Conservation (phyloP, 306 rosid genomes). For the Trifolium dubium region DNA sequence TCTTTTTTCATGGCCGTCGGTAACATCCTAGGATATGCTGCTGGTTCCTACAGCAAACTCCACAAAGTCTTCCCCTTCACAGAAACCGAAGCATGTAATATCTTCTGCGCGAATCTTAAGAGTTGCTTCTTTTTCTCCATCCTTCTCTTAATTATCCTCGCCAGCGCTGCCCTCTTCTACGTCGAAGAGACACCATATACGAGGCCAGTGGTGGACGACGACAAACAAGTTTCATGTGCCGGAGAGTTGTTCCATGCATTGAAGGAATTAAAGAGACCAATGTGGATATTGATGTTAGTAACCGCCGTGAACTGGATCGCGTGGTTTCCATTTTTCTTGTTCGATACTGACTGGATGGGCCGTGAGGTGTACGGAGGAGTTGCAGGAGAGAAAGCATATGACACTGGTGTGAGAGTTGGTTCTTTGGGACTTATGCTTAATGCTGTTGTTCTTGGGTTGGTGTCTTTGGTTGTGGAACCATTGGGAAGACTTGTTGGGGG, state of each 20-base stretch:
- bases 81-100: conserved; percentile 57
- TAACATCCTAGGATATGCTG: conserved; percentile 38
- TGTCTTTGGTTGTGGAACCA: conserved; percentile 40
- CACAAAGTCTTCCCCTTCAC: conserved; percentile 59
- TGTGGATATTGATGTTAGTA: conserved; percentile 66
- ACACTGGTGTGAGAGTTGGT: conserved; percentile 13
- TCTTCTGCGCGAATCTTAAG: conserved; percentile 75
- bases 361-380: conserved; percentile 15
- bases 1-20: conserved; percentile 25
- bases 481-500: conserved; percentile 33
- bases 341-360: conserved; percentile 17
- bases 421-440: conserved; percentile 32
- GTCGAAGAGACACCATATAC: conserved; percentile 42
- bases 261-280: conserved; percentile 54
- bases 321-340: conserved; percentile 13
- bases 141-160: conserved; percentile 19
- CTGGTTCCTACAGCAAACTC: conserved; percentile 54
- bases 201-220: neutral
- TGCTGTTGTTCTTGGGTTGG: conserved; percentile 31
- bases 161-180: conserved; percentile 35
- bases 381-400: conserved; percentile 40
- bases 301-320: conserved; percentile 18
- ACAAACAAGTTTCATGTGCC: conserved; percentile 29
- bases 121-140: conserved; percentile 75
- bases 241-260: conserved; percentile 49